A percentile compares a stretch with the other conserved stretches of the same genome.
Conservation (phyloP, 495 filamentous ascomycete species). For the Penicillium egyptiacum region DNA sequence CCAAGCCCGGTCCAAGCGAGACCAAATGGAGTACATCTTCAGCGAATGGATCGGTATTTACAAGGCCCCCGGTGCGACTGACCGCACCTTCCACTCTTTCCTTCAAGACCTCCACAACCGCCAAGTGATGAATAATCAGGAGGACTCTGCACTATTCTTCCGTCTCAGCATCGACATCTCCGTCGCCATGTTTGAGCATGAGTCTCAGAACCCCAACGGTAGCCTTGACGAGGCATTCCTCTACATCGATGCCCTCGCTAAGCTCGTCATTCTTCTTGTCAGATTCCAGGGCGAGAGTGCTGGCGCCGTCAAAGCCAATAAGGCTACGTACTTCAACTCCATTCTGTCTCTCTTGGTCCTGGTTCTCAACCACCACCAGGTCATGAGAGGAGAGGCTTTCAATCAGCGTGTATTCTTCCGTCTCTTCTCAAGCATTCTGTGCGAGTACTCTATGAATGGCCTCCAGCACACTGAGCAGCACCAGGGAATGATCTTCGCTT, state of each 20-base stretch:
- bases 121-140: constrained; percentile 65
- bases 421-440: constrained; percentile 81
- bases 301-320: constrained; percentile 57
- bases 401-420: constrained; percentile 89
- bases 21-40: constrained; percentile 92
- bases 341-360: constrained; percentile 74
- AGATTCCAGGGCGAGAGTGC: constrained; percentile 62
- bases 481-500: constrained; percentile 66
- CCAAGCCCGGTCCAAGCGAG: constrained; percentile 55
- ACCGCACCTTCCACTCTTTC: constrained; percentile 72
- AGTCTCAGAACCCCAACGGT: constrained; percentile 55
- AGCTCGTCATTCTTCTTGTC: constrained; percentile 73
- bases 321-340: constrained; percentile 67
- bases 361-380: constrained; percentile 81
- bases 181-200: constrained; percentile 71
- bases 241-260: constrained; percentile 82
- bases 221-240: constrained; percentile 70
- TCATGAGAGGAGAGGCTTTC: constrained; percentile 77
- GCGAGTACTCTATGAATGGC: constrained; percentile 56
- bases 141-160: constrained; percentile 76
- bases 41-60: constrained; percentile 88
- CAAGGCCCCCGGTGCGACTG: constrained; percentile 66
- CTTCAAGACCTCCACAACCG: constrained; percentile 78
- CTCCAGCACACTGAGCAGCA: constrained; percentile 56
- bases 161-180: constrained; percentile 79